A percentile compares a stretch with the other conserved stretches of the same genome.
These are phyloP conservation scores for Ascochyta fabae DNA, from an alignment of 2,329 filamentous ascomycete species.

Conservation along the genomic window DNA sequence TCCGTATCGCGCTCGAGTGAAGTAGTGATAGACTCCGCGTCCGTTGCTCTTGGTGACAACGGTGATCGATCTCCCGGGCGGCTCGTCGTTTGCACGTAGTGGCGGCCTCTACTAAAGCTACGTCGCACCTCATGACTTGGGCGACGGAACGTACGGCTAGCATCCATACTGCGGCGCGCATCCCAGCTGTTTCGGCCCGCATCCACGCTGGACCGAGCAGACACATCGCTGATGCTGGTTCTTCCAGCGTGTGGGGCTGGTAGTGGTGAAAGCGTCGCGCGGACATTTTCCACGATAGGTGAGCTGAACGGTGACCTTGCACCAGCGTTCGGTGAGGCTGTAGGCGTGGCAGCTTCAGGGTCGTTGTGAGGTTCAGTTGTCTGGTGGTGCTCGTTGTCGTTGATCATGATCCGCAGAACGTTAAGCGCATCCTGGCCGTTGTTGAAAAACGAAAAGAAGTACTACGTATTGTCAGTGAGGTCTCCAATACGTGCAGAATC, in stretches of 20 bases:
- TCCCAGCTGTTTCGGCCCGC: constrained; percentile 49
- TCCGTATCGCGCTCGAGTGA: constrained; percentile 76
- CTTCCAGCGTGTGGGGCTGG: constrained; percentile 42
- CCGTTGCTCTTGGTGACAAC: constrained; percentile 60
- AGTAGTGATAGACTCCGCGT: constrained; percentile 76
- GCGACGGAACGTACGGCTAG: constrained; percentile 61
- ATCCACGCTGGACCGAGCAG: constrained; percentile 50
- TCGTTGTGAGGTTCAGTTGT: constrained; percentile 13
- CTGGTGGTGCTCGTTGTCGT: constrained; percentile 62
- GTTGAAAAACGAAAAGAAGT: constrained; percentile 96
- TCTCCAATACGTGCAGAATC: neutral
- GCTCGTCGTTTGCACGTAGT: constrained; percentile 60
- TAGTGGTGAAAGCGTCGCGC: constrained; percentile 53
- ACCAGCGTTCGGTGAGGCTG: constrained; percentile 19
- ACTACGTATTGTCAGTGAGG: constrained; percentile 57
- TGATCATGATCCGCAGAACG: constrained; percentile 75
- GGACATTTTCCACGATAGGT: constrained; percentile 49
- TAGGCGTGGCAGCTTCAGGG: constrained; percentile 22
- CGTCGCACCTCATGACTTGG: constrained; percentile 53
- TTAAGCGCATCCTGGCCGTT: constrained; percentile 83
- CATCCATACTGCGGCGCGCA: constrained; percentile 45
- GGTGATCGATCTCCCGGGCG: constrained; percentile 58
- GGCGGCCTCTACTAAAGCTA: constrained; percentile 68
- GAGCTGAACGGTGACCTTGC: constrained; percentile 27
- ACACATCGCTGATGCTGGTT: constrained; percentile 53